These are phyloP conservation scores for Sorghum bicolor DNA, from an alignment of 176 grass and related monocot genomes.

Conservation along the genomic window DNA sequence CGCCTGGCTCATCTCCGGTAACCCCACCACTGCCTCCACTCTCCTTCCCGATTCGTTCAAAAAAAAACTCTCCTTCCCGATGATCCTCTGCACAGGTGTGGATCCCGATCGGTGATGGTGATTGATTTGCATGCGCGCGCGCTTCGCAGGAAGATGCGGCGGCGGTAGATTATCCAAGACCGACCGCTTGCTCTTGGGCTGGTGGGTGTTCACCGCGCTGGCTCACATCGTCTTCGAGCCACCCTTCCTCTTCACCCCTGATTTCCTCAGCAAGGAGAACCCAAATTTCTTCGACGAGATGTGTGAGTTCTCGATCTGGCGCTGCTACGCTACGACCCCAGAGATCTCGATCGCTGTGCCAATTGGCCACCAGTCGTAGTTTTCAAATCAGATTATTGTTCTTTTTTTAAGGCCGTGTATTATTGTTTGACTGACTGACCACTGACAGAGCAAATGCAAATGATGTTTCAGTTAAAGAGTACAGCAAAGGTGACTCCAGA, in stretches of 20 bases:
- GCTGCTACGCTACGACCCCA: too few relatives aligned
- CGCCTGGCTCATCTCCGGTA: slow-evolving; percentile 74
- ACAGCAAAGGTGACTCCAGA: slow-evolving; percentile 88
- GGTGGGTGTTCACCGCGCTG: slow-evolving; percentile 81
- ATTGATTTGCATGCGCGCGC: background rate
- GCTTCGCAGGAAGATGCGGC: slow-evolving; percentile 43
- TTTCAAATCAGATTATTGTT: background rate
- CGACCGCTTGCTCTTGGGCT: slow-evolving; percentile 81
- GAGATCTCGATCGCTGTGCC: background rate
- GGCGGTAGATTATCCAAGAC: slow-evolving; percentile 32
- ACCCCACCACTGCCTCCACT: background rate
- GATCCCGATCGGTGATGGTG: background rate
- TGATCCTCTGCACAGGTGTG: background rate
- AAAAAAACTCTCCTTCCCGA: background rate
- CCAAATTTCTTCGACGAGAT: slow-evolving; percentile 67
- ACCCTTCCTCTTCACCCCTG: slow-evolving; percentile 53
- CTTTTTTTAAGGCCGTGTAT: too few relatives aligned
- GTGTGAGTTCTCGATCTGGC: slow-evolving; percentile 42
- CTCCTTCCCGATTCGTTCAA: background rate
- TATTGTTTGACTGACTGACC: background rate
- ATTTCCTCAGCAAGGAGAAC: slow-evolving; percentile 55
- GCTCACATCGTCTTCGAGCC: slow-evolving; percentile 69
- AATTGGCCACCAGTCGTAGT: background rate
- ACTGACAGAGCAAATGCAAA: background rate
- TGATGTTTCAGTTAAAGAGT: slow-evolving; percentile 66